A percentile compares a stretch with the other conserved stretches of the same genome.
These are phyloP conservation scores for Pseudocercospora fuligena DNA, from an alignment of 2,329 filamentous ascomycete genomes.

Conservation along the genomic window DNA sequence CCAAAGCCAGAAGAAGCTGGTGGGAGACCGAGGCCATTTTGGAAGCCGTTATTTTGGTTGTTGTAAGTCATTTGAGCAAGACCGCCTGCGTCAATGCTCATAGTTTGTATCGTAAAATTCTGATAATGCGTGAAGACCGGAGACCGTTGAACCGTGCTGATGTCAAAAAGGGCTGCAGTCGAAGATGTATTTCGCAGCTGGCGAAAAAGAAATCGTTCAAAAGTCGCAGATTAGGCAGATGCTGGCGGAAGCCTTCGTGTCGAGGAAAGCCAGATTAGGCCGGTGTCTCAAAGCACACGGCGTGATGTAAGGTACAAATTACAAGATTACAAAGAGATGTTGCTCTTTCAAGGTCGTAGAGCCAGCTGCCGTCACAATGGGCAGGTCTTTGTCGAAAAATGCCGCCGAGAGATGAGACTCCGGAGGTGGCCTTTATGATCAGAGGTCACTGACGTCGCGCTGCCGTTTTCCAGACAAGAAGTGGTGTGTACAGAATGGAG, in stretches of 20 bases:
- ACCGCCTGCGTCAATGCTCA: conserved; percentile 92
- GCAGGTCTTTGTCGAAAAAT: conserved; percentile 28
- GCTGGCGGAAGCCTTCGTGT: conserved; percentile 20
- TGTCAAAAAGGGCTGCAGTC: conserved; percentile 17
- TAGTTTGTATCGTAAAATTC: conserved; percentile 30
- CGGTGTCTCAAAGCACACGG: conserved; percentile 37
- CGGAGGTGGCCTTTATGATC: conserved; percentile 18
- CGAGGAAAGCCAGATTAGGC: conserved; percentile 36
- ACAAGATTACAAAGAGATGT: conserved; percentile 41
- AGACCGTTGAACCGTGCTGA: conserved; percentile 32
- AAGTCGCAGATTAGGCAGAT: conserved; percentile 31
- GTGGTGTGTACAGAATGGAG: conserved; percentile 9
- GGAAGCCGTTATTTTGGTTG: conserved; percentile 55
- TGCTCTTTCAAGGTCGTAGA: conserved; percentile 28
- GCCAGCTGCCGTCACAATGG: conserved; percentile 32
- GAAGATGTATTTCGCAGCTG: conserved; percentile 18
- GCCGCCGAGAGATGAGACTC: conserved; percentile 25
- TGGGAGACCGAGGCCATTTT: conserved; percentile 74
- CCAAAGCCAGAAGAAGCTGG: conserved; percentile 72
- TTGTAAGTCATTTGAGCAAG: conserved; percentile 98
- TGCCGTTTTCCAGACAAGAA: conserved; percentile 1
- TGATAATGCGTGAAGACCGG: conserved; percentile 25
- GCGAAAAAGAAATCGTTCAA: conserved; percentile 24
- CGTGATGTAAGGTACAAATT: conserved; percentile 37
- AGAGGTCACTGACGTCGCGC: conserved; percentile 10